Conservation (phyloP, 2,329 filamentous ascomycete species). For the Fusarium newnesense region DNA sequence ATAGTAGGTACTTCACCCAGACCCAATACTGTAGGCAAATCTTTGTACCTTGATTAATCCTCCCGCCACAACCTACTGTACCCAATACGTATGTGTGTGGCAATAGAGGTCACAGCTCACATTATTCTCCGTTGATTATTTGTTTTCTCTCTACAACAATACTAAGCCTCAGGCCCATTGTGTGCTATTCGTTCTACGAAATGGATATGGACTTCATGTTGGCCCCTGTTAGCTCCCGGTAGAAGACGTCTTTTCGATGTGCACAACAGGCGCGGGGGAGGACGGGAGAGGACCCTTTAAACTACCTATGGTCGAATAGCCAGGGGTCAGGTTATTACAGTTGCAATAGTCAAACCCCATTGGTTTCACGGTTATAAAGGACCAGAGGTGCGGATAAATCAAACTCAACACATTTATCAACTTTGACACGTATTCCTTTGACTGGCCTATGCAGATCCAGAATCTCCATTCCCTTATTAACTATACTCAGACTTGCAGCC, state of each 20-base stretch:
- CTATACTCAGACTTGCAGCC: too few relatives aligned
- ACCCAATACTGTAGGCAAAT: neutral
- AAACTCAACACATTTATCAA: neutral
- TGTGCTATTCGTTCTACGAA: neutral
- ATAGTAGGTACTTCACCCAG: constrained; percentile 4
- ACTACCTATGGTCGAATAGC: neutral
- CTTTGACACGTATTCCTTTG: neutral
- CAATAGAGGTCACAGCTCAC: neutral
- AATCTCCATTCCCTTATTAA: neutral
- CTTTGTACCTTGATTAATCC: neutral
- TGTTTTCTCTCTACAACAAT: constrained; percentile 1
- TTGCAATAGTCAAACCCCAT: constrained; percentile 29
- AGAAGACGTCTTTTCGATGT: neutral
- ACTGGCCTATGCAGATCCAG: neutral
- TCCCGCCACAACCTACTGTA: neutral
- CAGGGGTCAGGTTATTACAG: constrained; percentile 4
- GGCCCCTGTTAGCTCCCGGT: neutral
- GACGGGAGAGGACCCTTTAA: constrained; percentile 9
- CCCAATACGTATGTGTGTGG: neutral
- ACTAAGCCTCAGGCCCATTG: neutral
- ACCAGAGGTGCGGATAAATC: constrained; percentile 48
- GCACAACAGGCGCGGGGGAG: constrained; percentile 3
- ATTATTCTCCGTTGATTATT: neutral
- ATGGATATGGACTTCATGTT: neutral
- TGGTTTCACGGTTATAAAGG: constrained; percentile 46